phyloP scores from a whole-genome alignment of 2,329 filamentous ascomycete genomes.

The Colletotrichum navitas region DNA sequence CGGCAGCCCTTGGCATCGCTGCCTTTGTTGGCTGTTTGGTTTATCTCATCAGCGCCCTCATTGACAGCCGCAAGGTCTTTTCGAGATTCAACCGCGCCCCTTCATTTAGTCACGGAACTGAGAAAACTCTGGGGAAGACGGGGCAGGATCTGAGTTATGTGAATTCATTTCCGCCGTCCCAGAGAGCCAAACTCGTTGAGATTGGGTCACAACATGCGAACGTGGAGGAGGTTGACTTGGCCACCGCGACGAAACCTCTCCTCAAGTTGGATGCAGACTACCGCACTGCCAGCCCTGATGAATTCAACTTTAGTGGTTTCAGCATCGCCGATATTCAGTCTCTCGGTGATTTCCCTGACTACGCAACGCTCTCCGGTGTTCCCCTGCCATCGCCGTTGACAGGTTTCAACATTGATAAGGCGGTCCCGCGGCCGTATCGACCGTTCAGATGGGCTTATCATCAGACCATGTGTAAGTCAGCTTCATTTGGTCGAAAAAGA shows the following conservation, averaged over 20 bases:
- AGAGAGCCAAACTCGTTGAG: conserved; percentile 41
- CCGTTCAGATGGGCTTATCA: conserved; percentile 89
- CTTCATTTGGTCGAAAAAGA: no score
- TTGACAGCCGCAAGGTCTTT: conserved; percentile 9
- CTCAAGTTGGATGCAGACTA: conserved; percentile 53
- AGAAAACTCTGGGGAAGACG: background rate
- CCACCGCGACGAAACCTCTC: conserved; percentile 44
- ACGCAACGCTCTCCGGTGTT: conserved; percentile 80
- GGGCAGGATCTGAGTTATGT: conserved; percentile 44
- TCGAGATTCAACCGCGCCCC: conserved; percentile 9
- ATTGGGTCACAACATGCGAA: conserved; percentile 22
- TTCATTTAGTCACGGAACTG: conserved; percentile 13
- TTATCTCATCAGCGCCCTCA: conserved; percentile 15
- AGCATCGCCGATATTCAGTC: conserved; percentile 76
- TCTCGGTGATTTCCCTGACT: conserved; percentile 84
- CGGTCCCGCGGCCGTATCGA: conserved; percentile 79
- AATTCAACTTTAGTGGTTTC: conserved; percentile 76
- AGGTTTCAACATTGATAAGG: conserved; percentile 76
- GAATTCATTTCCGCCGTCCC: conserved; percentile 47
- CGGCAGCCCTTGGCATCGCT: conserved; percentile 14
- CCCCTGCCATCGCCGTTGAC: conserved; percentile 74
- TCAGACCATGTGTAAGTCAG: conserved; percentile 86
- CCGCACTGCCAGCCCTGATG: conserved; percentile 48
- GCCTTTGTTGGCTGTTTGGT: conserved; percentile 15
- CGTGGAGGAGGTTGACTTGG: conserved; percentile 35